Conservation (phyloP, 345 rosid genomes). For the Microthlaspi erraticum region DNA sequence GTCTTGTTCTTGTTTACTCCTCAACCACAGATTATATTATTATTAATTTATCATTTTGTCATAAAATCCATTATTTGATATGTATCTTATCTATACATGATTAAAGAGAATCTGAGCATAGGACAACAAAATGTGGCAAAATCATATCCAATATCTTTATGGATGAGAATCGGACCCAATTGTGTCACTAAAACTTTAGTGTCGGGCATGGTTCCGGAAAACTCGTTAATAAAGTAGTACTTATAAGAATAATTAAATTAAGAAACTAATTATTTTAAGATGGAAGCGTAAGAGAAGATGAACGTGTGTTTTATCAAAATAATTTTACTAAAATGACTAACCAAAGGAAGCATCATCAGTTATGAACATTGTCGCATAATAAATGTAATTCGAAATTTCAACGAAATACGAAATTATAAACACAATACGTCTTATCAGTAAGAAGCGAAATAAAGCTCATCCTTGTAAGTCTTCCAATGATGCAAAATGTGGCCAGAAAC, state of each 20-base stretch:
- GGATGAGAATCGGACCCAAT: conserved; percentile 19
- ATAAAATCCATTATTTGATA: not conserved
- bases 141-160: conserved; percentile 16
- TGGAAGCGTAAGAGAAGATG: not conserved
- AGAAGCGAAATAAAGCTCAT: conserved; percentile 24
- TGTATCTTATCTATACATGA: conserved; percentile 12
- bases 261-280: not conserved
- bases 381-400: not conserved
- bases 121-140: conserved; percentile 15
- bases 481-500: conserved; percentile 57
- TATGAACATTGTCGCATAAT: not conserved
- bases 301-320: no score
- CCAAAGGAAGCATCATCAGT: not conserved
- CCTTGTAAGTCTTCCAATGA: conserved; percentile 50
- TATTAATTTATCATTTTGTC: not conserved
- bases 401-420: conserved; percentile 9
- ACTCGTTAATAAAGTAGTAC: not conserved
- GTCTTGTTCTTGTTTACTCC: not conserved
- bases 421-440: not conserved
- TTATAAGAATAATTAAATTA: not conserved
- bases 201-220: not conserved
- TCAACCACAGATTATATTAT: conserved; percentile 3
- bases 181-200: conserved; percentile 11
- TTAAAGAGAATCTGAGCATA: conserved; percentile 10
- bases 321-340: no score